Conservation (phyloP, 805 yeast species). For the Spathaspora arborariae region DNA sequence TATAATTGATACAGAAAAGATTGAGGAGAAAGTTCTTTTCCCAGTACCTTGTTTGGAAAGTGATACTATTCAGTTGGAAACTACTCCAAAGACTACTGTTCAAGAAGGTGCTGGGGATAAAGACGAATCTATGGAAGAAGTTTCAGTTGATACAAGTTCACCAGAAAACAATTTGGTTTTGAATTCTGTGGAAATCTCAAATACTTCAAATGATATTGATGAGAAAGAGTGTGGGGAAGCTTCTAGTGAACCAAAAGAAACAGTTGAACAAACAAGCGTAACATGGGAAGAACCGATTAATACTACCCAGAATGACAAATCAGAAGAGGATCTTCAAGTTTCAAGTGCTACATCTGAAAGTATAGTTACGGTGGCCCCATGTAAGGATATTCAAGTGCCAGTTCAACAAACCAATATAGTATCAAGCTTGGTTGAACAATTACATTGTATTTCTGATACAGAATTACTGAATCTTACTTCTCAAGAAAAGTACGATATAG, state of each 20-base stretch:
- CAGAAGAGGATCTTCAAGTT: neutral
- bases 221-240: too few relatives aligned
- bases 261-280: neutral
- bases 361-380: neutral
- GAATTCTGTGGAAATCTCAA: too few relatives aligned
- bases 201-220: too few relatives aligned
- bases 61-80: neutral
- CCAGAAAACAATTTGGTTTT: neutral
- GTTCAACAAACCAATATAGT: neutral
- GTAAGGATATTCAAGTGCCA: neutral
- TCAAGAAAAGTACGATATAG: conserved; percentile 22
- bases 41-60: neutral
- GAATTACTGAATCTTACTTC: conserved; percentile 11
- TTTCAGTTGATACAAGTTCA: neutral
- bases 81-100: neutral
- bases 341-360: neutral
- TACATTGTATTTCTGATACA: conserved; percentile 5
- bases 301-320: neutral
- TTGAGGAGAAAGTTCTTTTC: neutral
- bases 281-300: neutral
- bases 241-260: too few relatives aligned
- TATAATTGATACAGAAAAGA: neutral
- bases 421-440: conserved; percentile 1
- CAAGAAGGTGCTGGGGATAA: neutral
- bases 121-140: neutral